Evolutionary conservation across 1,284 basidiomycete genomes (phyloP), one percentile per base, ranked within the genome.

Genomic region (Heterobasidion annosum): DNA sequence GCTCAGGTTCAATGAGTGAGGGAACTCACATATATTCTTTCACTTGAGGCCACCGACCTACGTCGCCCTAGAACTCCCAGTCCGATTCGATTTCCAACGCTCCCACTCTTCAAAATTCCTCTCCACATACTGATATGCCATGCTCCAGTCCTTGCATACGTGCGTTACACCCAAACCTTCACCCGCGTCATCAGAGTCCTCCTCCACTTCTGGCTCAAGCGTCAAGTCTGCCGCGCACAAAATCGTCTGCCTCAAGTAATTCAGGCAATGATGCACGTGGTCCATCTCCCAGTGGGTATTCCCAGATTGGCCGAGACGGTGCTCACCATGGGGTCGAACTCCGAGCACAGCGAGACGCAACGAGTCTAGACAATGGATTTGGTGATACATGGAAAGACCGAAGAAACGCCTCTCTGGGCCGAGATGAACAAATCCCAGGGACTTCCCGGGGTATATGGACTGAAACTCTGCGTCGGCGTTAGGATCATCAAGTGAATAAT

Each of bases 281-380:
- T 57, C 58, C 16, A 35, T 18, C 45, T 53, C 48, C 19, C 54
- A 43, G 47, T 51, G 53, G 35, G 10, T 33, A 7, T 42, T 53
- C n/a, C 52, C 56, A 44, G 40, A 45, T 37, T 48, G 43, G 19
- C 34, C 52, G 40, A 56, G 55, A 46, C 44, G 37, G 34, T 52
- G 54, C 55, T 55, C 58, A 16, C 35, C 45, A 42, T 53, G 52
- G 12, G 52, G 52, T n/a, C 33, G 19, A 53, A 43, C 45, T 40
- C 59, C 62, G 35, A 64, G 59, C 45, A 70, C 62, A 0, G 66
- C 67, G 18, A 55, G 53, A 2, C 66, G 65, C 32, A 71, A 58
- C 5, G 61, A 58, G 51, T 70, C 64, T 18, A 74, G 61, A 52
- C 72, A 74, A 54, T 72, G 71, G 50, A 71, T 57, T 59, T 73